Conservation (phyloP, 192 early-diverging fungal species). For the Coemansia pectinata region DNA sequence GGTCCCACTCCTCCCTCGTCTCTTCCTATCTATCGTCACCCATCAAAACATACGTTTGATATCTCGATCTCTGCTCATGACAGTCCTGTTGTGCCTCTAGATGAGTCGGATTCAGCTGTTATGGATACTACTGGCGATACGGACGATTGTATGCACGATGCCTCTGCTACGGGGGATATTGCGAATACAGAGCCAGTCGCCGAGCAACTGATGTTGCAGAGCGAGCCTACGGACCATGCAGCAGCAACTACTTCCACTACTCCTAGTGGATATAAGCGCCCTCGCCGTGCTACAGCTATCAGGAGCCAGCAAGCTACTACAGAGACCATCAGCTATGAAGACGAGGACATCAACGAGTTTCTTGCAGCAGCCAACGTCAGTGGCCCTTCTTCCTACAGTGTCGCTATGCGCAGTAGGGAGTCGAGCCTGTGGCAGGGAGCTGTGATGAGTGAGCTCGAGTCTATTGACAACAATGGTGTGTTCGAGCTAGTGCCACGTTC, state of each 20-base stretch:
- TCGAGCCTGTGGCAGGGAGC: neutral
- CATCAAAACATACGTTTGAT: neutral
- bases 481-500: neutral
- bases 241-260: neutral
- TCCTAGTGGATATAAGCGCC: neutral
- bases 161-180: neutral
- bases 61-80: neutral
- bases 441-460: neutral
- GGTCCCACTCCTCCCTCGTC: neutral
- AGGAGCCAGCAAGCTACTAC: neutral
- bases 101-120: neutral
- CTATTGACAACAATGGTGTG: conserved; percentile 9
- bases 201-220: neutral
- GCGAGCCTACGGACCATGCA: neutral
- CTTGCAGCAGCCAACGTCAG: neutral
- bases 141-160: neutral
- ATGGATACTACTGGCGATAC: neutral
- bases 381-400: neutral
- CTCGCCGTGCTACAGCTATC: neutral
- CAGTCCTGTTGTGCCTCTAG: neutral
- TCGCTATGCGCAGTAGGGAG: neutral
- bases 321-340: neutral
- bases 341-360: neutral
- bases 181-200: neutral
- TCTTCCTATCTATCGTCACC: neutral